phyloP scores from a whole-genome alignment of 1,284 basidiomycete species.

The Lentinula novae-zelandiae region DNA sequence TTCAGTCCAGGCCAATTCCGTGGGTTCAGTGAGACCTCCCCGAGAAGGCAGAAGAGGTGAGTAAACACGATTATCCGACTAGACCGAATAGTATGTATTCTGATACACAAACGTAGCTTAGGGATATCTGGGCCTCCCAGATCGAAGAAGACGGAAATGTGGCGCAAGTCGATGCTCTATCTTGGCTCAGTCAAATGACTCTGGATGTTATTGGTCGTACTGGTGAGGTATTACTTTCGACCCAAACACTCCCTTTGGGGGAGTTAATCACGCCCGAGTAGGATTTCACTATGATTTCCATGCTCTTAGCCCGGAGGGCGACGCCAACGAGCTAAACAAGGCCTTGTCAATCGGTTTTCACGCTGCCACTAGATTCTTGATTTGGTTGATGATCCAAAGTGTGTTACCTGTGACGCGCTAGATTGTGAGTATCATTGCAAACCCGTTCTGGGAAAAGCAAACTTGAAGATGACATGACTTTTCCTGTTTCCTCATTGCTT shows the following conservation, averaged over 20 bases:
- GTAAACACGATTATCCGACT: background rate
- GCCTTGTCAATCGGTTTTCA: constrained; percentile 29
- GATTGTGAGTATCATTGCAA: background rate
- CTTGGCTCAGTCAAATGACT: constrained; percentile 41
- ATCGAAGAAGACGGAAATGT: constrained; percentile 14
- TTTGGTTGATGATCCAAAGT: constrained; percentile 16
- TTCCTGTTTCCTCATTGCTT: background rate
- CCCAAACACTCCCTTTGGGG: background rate
- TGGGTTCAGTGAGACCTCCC: constrained; percentile 48
- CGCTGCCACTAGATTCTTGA: constrained; percentile 19
- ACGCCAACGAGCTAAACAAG: constrained; percentile 33
- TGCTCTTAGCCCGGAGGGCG: constrained; percentile 20
- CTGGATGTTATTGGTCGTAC: constrained; percentile 52
- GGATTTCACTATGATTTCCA: constrained; percentile 54
- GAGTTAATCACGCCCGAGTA: constrained; percentile 10
- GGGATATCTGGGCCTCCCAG: constrained; percentile 21
- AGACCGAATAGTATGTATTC: background rate
- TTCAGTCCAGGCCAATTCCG: constrained; percentile 54
- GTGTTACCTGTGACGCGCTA: constrained; percentile 22
- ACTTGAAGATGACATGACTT: no score
- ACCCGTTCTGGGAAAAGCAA: background rate
- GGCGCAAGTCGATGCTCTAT: constrained; percentile 37
- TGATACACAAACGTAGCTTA: constrained; percentile 17
- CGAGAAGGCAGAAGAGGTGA: constrained; percentile 47
- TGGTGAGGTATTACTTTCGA: background rate